Base-by-base conservation (phyloP, 2,329 filamentous ascomycete genomes). In the Cordyceps cicadae region DNA sequence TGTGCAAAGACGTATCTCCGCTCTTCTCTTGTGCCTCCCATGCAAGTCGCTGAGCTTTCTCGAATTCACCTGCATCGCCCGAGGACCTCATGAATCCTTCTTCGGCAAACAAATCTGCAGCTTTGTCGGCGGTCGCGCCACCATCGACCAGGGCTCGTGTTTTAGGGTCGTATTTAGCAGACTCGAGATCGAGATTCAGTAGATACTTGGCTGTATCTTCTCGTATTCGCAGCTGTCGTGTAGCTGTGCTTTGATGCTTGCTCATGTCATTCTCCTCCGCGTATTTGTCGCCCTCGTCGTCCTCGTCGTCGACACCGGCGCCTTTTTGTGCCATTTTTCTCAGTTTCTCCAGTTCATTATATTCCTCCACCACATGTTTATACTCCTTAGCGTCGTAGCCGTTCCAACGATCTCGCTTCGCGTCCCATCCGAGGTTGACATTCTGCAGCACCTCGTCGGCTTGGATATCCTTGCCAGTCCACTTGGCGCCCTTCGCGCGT, bases 131-230 rank as follows among this genome's bases (percentile, higher is more conserved):
- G 37, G 87, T 89, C 7, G 89, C 91, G 53, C 92, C 91, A 64
- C 85, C 86, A 70, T 96, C 90, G 24, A 96, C 88, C 81, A 99
- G 90, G 9, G 89, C 88, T 67, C 94, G 84, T 14, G 92, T 97
- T 72, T 99, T 99, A 0, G 94, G 94, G 70, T 99, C 93, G 75
- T 99, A 99, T 73, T 96, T 95, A 1, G 95, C 94, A 1, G 92
- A 97, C 69, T 99, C 94, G 3, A 96, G 81, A 70, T 99, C 94
- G 32, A 99, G 83, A 70, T 97, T 97, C 9, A 97, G 79, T 3
- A 99, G 80, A 71, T 99, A 99, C 70, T 97, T 97, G 24, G 94
- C 94, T 0, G 94, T 99, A 72, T 99, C 94, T 76, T 99, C 94
- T 72, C 94, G 85, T 71, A 99, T 86, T 64, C 94, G 86, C 61